Base-by-base conservation (phyloP, 2,329 filamentous ascomycete genomes). In the Cercospora beticola region DNA sequence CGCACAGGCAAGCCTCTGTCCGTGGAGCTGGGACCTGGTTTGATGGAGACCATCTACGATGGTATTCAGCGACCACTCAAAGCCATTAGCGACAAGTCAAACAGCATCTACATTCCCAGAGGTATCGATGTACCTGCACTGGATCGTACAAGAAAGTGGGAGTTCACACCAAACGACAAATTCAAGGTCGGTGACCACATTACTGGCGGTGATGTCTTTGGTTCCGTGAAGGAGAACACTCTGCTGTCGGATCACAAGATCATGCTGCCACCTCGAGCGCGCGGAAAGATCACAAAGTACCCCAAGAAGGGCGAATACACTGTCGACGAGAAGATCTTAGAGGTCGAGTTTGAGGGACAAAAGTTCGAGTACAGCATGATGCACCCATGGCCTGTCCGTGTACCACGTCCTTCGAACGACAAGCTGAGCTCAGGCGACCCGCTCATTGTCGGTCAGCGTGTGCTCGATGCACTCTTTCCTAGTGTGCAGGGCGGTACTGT, bases 31-130 rank as follows among this genome's bases (percentile, higher is more conserved):
- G 95, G 95, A 62, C 95, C 95, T 72, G 95, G 95, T 80, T 86
- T 99, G 81, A 93, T 99, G 88, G 94, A 98, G 84, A 97, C 95
- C 74, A 99, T 99, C 82, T 99, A 98, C 86, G 95, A 99, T 81
- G 95, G 95, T 84, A 99, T 99, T 78, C 95, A 99, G 82, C 90
- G 95, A 79, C 95, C 95, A 62, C 89, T 99, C 76, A 90, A 90
- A 83, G 89, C 88, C 74, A 99, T 99, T 77, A 86, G 92, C 75
- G 84, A 90, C 49, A 82, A 87, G 60, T 89, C 93, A 63, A 85
- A 93, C 78, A 93, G 92, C 82, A 99, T 99, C 82, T 99, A 99
- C 82, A 99, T 99, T 73, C 95, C 95, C 77, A 92, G 95, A 76
- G 95, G 95, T 81, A 94, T 99, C 79, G 83, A 92, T 67, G 88